Conservation (phyloP, 306 rosid genomes). For the Cicer bijugum region DNA sequence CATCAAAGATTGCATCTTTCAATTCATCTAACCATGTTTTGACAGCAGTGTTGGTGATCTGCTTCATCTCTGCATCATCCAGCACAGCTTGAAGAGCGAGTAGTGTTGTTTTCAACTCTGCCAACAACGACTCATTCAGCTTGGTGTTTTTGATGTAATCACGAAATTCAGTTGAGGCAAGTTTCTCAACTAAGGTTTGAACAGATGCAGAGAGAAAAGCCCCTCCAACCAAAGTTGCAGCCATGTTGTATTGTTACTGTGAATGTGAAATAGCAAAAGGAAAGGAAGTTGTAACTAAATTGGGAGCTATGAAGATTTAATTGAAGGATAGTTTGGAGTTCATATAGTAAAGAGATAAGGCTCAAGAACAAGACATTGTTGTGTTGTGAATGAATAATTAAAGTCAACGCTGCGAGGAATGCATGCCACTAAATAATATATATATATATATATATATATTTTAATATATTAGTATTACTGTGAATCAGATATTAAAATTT, state of each 20-base stretch:
- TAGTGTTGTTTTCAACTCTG: not conserved
- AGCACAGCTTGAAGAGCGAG: not conserved
- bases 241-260: not conserved
- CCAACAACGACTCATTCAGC: not conserved
- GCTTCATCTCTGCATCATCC: constrained; percentile 27
- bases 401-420: too few relatives aligned
- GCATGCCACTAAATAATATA: too few relatives aligned
- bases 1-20: constrained; percentile 13
- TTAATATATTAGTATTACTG: too few relatives aligned
- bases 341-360: too few relatives aligned
- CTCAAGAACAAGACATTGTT: too few relatives aligned
- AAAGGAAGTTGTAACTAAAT: too few relatives aligned
- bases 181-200: not conserved
- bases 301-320: too few relatives aligned
- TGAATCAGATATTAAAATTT: too few relatives aligned
- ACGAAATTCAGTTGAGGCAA: not conserved
- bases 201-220: constrained; percentile 13
- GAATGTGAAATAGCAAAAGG: not conserved
- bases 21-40: constrained; percentile 30
- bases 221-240: constrained; percentile 26
- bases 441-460: too few relatives aligned
- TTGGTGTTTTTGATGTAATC: not conserved
- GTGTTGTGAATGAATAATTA: too few relatives aligned
- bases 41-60: not conserved
- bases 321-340: too few relatives aligned